Percentiles rank a stretch among this genome's conserved stretches.
Evolutionary conservation across 2,329 filamentous ascomycete species (phyloP).

Genomic region (Colletotrichum navitas): DNA sequence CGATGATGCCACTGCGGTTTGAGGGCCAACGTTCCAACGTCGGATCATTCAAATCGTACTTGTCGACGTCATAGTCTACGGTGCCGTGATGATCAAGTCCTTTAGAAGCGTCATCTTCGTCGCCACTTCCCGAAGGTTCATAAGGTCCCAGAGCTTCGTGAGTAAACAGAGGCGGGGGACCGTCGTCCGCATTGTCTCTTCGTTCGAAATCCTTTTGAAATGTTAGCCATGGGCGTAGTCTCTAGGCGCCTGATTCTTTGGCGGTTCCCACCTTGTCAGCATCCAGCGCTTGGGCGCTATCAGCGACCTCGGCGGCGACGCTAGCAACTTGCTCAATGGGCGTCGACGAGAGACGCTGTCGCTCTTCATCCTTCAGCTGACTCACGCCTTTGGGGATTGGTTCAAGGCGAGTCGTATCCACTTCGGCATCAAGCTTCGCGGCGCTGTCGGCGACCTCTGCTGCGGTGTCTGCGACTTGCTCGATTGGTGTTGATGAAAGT

Average conservation of each 20-base stretch:
- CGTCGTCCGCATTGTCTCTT: slow-evolving; percentile 38
- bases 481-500: slow-evolving; percentile 55
- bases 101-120: slow-evolving; percentile 44
- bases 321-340: slow-evolving; percentile 57
- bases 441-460: slow-evolving; percentile 60
- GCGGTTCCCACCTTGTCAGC: slow-evolving; percentile 22
- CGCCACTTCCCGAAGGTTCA: slow-evolving; percentile 51
- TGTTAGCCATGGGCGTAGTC: background rate
- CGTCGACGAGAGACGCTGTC: slow-evolving; percentile 52
- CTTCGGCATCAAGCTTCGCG: slow-evolving; percentile 50
- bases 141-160: slow-evolving; percentile 62
- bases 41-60: slow-evolving; percentile 60
- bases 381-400: slow-evolving; percentile 11
- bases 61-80: slow-evolving; percentile 45
- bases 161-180: slow-evolving; percentile 58
- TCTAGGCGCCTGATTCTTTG: background rate
- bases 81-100: slow-evolving; percentile 32
- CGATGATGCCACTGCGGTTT: slow-evolving; percentile 58
- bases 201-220: slow-evolving; percentile 35
- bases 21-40: slow-evolving; percentile 63
- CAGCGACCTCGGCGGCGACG: slow-evolving; percentile 60
- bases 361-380: slow-evolving; percentile 45
- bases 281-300: slow-evolving; percentile 57
- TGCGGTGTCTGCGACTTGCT: slow-evolving; percentile 56
- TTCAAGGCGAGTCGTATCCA: background rate